Conservation (phyloP, 257 asterid species). For the Salvia rosmarinus region DNA sequence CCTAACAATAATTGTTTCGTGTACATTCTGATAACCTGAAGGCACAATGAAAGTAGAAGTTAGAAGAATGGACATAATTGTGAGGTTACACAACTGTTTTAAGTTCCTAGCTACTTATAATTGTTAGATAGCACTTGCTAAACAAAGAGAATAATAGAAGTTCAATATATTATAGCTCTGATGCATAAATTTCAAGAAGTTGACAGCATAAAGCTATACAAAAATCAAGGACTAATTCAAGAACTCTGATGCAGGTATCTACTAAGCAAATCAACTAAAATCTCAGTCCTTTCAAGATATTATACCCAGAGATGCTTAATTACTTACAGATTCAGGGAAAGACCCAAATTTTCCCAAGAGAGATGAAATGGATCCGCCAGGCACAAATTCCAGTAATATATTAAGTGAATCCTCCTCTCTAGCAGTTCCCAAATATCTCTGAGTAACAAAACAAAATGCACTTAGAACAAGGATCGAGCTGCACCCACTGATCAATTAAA, state of each 20-base stretch:
- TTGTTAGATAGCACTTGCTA: conserved; percentile 15
- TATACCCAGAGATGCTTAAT: conserved; percentile 12
- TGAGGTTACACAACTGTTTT: conserved; percentile 16
- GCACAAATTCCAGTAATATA: conserved; percentile 93
- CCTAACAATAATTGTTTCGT: conserved; percentile 91
- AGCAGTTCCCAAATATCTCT: conserved; percentile 98
- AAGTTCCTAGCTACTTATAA: conserved; percentile 19
- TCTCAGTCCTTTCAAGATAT: conserved; percentile 11
- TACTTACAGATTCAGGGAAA: conserved; percentile 94
- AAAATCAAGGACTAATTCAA: conserved; percentile 1
- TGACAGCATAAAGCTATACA: conserved; percentile 23
- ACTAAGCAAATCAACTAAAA: conserved; percentile 9
- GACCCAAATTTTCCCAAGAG: conserved; percentile 97
- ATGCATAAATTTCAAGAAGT: conserved; percentile 27
- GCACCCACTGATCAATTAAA: conserved; percentile 4
- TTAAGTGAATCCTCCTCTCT: conserved; percentile 86
- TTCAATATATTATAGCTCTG: conserved; percentile 15
- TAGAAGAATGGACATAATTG: conserved; percentile 28
- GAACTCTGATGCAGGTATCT: conserved; percentile 5
- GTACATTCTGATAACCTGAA: conserved; percentile 95
- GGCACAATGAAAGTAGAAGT: conserved; percentile 26
- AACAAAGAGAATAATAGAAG: conserved; percentile 19
- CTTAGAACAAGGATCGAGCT: conserved; percentile 27
- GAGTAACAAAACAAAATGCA: conserved; percentile 37
- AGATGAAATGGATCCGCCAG: conserved; percentile 97